Conservation (phyloP, 2,329 filamentous ascomycete species). For the Magnaporthales sp. region DNA sequence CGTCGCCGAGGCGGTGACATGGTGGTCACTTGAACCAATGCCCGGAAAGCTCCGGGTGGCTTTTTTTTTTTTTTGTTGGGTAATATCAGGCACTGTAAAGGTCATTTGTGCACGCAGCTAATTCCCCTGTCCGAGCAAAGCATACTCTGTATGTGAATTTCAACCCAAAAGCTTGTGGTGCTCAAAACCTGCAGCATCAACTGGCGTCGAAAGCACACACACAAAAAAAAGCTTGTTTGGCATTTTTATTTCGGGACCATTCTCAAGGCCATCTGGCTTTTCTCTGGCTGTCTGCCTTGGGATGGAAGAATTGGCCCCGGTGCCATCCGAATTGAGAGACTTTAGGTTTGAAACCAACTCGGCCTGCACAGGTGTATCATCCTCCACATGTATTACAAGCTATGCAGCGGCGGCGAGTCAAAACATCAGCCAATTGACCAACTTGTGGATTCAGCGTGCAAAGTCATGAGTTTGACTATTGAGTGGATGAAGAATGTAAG, state of each 20-base stretch:
- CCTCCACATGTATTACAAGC: background rate
- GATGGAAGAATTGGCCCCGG: background rate
- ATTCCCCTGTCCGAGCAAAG: background rate
- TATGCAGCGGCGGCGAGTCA: background rate
- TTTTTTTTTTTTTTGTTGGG: too few species aligned
- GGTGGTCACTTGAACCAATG: background rate
- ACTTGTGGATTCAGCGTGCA: background rate
- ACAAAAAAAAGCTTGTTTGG: background rate
- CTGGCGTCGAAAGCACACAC: background rate
- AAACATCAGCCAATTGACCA: background rate
- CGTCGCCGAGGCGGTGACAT: background rate
- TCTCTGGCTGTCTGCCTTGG: background rate
- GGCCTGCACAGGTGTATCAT: background rate
- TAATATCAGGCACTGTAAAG: background rate
- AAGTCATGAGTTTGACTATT: background rate
- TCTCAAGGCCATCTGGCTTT: background rate
- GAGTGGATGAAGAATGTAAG: background rate
- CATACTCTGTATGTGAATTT: too few species aligned
- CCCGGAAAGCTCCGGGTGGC: background rate
- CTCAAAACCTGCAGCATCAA: background rate
- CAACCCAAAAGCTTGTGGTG: too few species aligned
- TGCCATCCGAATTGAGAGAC: background rate
- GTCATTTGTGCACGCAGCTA: background rate
- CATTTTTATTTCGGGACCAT: background rate
- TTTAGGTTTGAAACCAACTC: background rate